Evolutionary conservation across 1,284 basidiomycete species (phyloP).

Genomic region (Volvariella volvacea): DNA sequence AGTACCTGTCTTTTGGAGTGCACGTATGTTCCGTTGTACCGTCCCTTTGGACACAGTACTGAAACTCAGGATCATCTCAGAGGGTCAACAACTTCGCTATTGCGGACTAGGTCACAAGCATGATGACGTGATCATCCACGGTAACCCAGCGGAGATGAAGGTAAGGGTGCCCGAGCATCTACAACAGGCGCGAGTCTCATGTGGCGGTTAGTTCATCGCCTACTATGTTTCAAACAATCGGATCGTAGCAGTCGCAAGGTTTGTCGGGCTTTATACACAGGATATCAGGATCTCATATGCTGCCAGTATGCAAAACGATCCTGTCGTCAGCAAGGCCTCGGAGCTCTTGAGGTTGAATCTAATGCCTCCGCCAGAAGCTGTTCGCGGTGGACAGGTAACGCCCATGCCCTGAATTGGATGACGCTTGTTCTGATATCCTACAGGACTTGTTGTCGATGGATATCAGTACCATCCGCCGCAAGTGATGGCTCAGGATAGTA

Average conservation of each 20-base stretch:
- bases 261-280: constrained; percentile 1
- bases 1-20: constrained; percentile 88
- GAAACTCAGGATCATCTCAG: constrained; percentile 5
- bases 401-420: not conserved
- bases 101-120: constrained; percentile 64
- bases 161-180: constrained; percentile 25
- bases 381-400: constrained; percentile 61
- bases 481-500: too few relatives aligned
- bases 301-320: constrained; percentile 74
- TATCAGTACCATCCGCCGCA: constrained; percentile 5
- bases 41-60: not conserved
- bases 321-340: constrained; percentile 74
- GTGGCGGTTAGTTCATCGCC: constrained; percentile 60
- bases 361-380: constrained; percentile 77
- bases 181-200: constrained; percentile 2
- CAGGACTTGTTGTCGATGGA: constrained; percentile 10
- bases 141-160: constrained; percentile 76
- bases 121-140: constrained; percentile 75
- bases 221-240: constrained; percentile 80
- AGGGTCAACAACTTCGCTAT: constrained; percentile 64
- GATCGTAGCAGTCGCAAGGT: constrained; percentile 79
- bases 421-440: not conserved
- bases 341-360: constrained; percentile 75
- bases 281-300: constrained; percentile 2
- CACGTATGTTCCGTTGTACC: constrained; percentile 57